Conservation (phyloP, 140 eudicot species). For the Oenanthe javanica region DNA sequence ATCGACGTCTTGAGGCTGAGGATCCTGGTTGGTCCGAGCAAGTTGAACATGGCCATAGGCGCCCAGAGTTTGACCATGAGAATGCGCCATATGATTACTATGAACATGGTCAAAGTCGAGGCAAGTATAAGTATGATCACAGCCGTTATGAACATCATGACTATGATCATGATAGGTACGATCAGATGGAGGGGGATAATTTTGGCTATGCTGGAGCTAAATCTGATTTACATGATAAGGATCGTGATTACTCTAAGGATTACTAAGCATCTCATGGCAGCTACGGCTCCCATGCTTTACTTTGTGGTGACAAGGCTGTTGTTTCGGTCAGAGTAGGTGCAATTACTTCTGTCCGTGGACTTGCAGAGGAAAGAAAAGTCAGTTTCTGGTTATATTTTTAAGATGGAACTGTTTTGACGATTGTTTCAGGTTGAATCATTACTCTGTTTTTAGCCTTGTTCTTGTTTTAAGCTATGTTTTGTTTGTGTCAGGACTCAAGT, state of each 20-base stretch:
- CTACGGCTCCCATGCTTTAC: neutral
- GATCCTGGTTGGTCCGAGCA: conserved; percentile 52
- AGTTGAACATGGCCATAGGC: conserved; percentile 37
- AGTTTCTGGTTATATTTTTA: neutral
- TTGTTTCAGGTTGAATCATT: neutral
- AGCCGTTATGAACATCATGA: conserved; percentile 52
- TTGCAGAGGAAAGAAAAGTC: neutral
- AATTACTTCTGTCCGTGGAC: neutral
- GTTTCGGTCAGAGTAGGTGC: neutral
- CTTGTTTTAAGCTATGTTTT: neutral
- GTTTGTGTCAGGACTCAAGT: neutral
- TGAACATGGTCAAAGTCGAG: conserved; percentile 22
- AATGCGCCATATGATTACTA: conserved; percentile 42
- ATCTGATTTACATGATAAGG: conserved; percentile 45
- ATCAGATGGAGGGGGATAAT: conserved; percentile 67
- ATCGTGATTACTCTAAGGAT: conserved; percentile 38
- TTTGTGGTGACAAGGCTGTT: neutral
- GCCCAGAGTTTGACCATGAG: conserved; percentile 38
- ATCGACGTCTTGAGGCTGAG: conserved; percentile 34
- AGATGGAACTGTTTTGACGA: neutral
- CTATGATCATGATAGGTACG: conserved; percentile 52
- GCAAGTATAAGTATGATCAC: conserved; percentile 30
- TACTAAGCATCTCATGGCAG: conserved; percentile 11
- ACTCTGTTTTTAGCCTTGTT: neutral
- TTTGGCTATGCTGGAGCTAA: conserved; percentile 39